Evolutionary conservation across 208 protist genomes (phyloP).

Genomic region (Naegleria gruberi): DNA sequence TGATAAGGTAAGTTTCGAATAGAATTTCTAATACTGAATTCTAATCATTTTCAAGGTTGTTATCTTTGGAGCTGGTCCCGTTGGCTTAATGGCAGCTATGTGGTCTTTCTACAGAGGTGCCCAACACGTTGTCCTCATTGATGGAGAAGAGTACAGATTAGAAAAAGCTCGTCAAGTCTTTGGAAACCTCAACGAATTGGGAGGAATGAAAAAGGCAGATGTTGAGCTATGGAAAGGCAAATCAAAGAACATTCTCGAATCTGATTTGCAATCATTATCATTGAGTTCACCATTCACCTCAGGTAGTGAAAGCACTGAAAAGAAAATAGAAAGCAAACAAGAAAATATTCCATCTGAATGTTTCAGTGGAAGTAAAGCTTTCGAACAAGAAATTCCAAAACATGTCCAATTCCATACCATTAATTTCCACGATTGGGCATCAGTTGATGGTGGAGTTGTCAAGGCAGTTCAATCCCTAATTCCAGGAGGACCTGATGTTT

Average conservation of each 20-base stretch:
- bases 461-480: conserved; percentile 17
- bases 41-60: too few relatives aligned
- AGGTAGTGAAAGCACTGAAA: background rate
- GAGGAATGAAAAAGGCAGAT: conserved; percentile 23
- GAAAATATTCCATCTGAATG: background rate
- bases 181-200: background rate
- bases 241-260: background rate
- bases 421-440: background rate
- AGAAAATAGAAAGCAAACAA: too few relatives aligned
- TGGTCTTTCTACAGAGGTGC: conserved; percentile 34
- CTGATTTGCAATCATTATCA: background rate
- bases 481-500: conserved; percentile 34
- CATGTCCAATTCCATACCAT: background rate
- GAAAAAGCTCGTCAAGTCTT: conserved; percentile 26
- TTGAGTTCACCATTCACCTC: background rate
- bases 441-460: conserved; percentile 8
- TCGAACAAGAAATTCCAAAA: background rate
- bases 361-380: background rate
- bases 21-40: too few relatives aligned
- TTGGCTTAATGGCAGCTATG: conserved; percentile 29
- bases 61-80: conserved; percentile 37
- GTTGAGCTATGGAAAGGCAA: too few relatives aligned
- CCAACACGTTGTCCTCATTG: conserved; percentile 32
- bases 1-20: too few relatives aligned
- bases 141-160: conserved; percentile 34